Evolutionary conservation across 73 alveolate species (phyloP).

Genomic region (Tetrahymena borealis): DNA sequence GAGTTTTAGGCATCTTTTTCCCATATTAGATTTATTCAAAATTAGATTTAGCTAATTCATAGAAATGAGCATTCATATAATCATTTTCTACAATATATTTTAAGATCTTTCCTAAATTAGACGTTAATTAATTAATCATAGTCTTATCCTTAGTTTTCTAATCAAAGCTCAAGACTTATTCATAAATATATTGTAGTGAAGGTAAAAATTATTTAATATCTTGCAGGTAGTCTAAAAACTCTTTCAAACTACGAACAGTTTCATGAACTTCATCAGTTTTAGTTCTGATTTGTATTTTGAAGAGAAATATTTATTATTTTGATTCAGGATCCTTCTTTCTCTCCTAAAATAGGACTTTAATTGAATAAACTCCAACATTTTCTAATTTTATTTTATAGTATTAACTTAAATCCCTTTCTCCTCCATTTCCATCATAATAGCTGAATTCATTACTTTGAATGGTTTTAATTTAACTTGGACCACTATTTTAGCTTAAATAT

Average conservation of each 20-base stretch:
- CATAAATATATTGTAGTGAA: not conserved
- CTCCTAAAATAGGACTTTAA: not conserved
- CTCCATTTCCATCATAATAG: not conserved
- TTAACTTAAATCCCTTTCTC: not conserved
- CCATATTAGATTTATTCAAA: not conserved
- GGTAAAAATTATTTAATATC: not conserved
- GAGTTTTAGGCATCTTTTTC: not conserved
- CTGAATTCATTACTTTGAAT: not conserved
- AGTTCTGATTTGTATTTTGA: not conserved
- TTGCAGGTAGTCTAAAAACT: not conserved
- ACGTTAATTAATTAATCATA: not conserved
- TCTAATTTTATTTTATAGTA: not conserved
- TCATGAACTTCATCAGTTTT: not conserved
- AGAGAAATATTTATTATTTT: not conserved
- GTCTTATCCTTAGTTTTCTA: not conserved
- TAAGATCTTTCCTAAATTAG: not conserved
- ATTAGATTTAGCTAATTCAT: not conserved
- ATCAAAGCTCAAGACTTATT: not conserved
- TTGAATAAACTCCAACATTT: not conserved
- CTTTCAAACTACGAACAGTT: not conserved
- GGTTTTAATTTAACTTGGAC: not conserved
- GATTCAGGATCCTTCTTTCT: not conserved
- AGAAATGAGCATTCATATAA: not conserved
- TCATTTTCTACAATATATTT: not conserved
- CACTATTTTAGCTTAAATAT: not conserved